These are phyloP conservation scores for Magnusiomyces starmeri DNA, from an alignment of 1,139 yeast species.

Conservation along the genomic window DNA sequence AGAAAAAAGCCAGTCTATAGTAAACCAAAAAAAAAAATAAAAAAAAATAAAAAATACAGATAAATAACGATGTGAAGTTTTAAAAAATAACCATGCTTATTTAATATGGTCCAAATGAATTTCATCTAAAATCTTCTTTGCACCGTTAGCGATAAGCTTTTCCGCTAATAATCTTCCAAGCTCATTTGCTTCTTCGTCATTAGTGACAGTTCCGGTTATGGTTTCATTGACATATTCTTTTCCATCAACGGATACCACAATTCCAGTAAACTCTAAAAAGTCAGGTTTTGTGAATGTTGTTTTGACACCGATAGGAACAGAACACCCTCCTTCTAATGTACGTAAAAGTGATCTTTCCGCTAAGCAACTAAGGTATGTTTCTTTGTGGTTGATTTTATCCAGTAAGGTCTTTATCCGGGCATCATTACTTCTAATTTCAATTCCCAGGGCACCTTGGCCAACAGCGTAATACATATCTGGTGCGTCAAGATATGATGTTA, in stretches of 20 bases:
- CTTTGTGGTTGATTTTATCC: conserved; percentile 52
- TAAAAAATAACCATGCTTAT: too few relatives aligned
- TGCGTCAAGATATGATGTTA: conserved; percentile 54
- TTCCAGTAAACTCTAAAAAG: conserved; percentile 48
- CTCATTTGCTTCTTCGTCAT: conserved; percentile 55
- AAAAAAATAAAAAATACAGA: too few relatives aligned
- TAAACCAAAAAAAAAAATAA: too few relatives aligned
- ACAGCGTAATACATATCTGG: conserved; percentile 93
- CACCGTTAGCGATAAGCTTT: conserved; percentile 65
- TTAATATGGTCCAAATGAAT: conserved; percentile 17
- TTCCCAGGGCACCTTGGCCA: conserved; percentile 95
- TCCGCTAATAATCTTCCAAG: conserved; percentile 70
- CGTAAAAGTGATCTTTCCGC: conserved; percentile 88
- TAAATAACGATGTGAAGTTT: too few relatives aligned
- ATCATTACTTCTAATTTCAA: conserved; percentile 77
- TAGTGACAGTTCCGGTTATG: conserved; percentile 32
- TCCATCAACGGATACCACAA: conserved; percentile 86
- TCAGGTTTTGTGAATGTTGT: conserved; percentile 46
- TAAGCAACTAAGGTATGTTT: conserved; percentile 69
- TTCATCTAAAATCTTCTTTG: conserved; percentile 67
- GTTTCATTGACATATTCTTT: conserved; percentile 53
- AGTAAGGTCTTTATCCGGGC: conserved; percentile 50
- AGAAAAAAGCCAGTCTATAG: too few relatives aligned
- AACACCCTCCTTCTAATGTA: conserved; percentile 92
- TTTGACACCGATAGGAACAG: conserved; percentile 91